Evolutionary conservation across 192 early-diverging fungal genomes (phyloP), one percentile per base, ranked within the genome.

Genomic region (Thamnidium elegans): DNA sequence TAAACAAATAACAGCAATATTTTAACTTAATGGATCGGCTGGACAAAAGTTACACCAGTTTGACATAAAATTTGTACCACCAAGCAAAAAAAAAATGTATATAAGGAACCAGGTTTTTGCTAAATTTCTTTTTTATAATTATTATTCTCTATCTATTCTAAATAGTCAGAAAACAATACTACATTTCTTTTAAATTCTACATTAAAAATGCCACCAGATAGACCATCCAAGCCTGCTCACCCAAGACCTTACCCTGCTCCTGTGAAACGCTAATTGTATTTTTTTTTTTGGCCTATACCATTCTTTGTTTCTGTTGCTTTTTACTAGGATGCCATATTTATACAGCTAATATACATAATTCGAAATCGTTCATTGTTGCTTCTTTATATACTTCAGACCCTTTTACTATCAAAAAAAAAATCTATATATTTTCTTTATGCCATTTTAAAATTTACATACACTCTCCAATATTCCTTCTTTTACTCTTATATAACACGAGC

Each of bases 161-260:
- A 46, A 60, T 5, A 56, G 17, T 5, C 11, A 19, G 42, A 42
- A 46, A 23, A 46, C 23, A 43, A 9, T 39, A 39, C 5, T 1
- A 39, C 36, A 39, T 4, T 39, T 39, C 9, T 39, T 10, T 39
- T 9, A 39, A 39, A 39, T 10, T 3, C 9, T 39, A 48, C 3
- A 20, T 19, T 55, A 7, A 62, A n/a, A 43, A 71, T 71, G 70
- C 70, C 70, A 52, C 70, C 70, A 43, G 70, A 71, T 26, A 71
- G 70, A 71, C 70, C 70, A 46, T 50, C 46, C 23, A 60, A 61
- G 19, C 58, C 63, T 19, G 39, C 69, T 53, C 61, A 53, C 61
- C 61, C 62, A 11, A 56, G 70, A 42, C 70, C 70, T 14, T 71
- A 71, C 14, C 70, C 70, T 60, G 58, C 54, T 26, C 70, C 70